A percentile compares a stretch with the other conserved stretches of the same genome.
phyloP scores from a whole-genome alignment of 306 rosid species.

The Pterocarpus macrocarpus region DNA sequence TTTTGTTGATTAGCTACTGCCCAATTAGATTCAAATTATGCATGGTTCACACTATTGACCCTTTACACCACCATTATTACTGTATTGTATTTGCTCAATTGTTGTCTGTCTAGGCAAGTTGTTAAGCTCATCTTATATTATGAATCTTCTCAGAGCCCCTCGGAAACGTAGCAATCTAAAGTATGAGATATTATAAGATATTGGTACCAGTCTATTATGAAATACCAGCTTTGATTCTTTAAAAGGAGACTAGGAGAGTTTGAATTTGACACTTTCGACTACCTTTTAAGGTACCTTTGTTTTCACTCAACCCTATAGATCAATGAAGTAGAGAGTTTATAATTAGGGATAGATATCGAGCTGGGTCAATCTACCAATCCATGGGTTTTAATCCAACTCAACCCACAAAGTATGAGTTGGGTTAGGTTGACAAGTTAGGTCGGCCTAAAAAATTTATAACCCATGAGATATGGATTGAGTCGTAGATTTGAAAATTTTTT shows the following conservation, averaged over 20 bases:
- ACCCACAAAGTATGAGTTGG: too few relatives aligned
- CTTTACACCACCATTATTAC: background rate
- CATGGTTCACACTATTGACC: constrained; percentile 21
- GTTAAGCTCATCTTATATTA: too few relatives aligned
- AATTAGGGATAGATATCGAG: too few relatives aligned
- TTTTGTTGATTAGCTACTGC: background rate
- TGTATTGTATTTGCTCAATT: background rate
- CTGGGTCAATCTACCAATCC: too few relatives aligned
- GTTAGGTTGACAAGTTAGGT: too few relatives aligned
- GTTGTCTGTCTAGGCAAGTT: background rate
- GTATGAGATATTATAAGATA: constrained; percentile 13
- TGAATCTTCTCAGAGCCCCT: background rate
- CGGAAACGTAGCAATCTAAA: background rate
- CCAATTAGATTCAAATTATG: constrained; percentile 8
- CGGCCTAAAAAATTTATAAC: too few relatives aligned
- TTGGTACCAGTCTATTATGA: background rate
- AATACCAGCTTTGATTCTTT: constrained; percentile 10
- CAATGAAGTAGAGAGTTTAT: too few relatives aligned
- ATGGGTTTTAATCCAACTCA: too few relatives aligned
- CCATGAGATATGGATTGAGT: too few relatives aligned
- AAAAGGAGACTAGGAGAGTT: background rate
- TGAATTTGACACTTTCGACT: constrained; percentile 6
- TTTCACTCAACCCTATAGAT: too few relatives aligned
- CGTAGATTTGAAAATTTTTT: too few relatives aligned
- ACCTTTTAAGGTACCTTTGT: background rate